Conservation (phyloP, 257 asterid genomes). For the Mentha longifolia region DNA sequence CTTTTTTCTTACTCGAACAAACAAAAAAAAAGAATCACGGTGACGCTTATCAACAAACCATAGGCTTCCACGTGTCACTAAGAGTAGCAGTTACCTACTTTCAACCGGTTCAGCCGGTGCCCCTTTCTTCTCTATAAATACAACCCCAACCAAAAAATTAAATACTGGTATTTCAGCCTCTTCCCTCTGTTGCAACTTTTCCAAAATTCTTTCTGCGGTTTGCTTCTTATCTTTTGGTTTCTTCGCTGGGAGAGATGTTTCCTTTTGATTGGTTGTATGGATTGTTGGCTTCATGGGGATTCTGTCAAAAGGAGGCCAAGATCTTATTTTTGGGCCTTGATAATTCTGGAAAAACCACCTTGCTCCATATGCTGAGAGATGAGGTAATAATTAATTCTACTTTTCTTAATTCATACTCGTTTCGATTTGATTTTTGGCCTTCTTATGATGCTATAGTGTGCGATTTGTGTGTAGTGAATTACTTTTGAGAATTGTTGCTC, state of each 20-base stretch:
- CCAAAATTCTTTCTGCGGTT: slow-evolving; percentile 4
- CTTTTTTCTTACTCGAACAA: background rate
- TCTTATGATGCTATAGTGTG: background rate
- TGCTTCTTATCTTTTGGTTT: background rate
- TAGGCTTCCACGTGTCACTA: slow-evolving; percentile 29
- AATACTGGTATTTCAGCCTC: background rate
- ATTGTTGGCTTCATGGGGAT: slow-evolving; percentile 44
- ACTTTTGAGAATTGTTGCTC: background rate
- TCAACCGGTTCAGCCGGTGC: slow-evolving; percentile 30
- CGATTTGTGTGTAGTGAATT: background rate
- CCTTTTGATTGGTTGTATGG: slow-evolving; percentile 57
- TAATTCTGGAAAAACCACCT: slow-evolving; percentile 61
- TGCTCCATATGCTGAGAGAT: slow-evolving; percentile 57
- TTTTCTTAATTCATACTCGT: background rate
- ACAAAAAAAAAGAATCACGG: background rate
- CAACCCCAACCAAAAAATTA: background rate
- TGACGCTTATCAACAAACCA: slow-evolving; percentile 37
- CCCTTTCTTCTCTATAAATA: slow-evolving; percentile 21
- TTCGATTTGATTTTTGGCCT: background rate
- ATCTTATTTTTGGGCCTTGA: slow-evolving; percentile 58
- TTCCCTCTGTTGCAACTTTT: background rate
- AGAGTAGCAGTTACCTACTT: background rate
- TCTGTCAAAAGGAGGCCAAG: slow-evolving; percentile 55
- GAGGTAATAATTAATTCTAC: slow-evolving; percentile 33
- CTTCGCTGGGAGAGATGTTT: slow-evolving; percentile 38